A percentile compares a stretch with the other conserved stretches of the same genome.
phyloP scores from a whole-genome alignment of 2,329 filamentous ascomycete species.

The Mycogone perniciosa region DNA sequence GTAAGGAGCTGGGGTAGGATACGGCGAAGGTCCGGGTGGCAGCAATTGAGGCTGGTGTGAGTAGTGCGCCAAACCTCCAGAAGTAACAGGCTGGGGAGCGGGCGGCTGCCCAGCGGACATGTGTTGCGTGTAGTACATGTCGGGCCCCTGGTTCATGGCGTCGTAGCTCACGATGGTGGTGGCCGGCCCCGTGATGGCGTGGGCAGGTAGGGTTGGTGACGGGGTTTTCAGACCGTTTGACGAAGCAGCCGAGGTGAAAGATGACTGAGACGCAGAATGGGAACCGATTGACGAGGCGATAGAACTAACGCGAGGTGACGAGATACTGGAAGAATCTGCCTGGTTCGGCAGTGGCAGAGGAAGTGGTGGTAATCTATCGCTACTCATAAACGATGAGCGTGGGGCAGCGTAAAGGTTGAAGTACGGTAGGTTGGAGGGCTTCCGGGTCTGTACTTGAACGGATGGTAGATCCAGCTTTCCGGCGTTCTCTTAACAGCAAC shows the following conservation, averaged over 20 bases:
- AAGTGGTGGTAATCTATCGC: conserved; percentile 66
- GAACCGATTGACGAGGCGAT: conserved; percentile 55
- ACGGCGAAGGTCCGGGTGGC: conserved; percentile 65
- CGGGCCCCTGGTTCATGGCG: conserved; percentile 77
- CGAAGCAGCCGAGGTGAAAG: conserved; percentile 48
- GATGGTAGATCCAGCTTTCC: conserved; percentile 93
- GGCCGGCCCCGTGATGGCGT: conserved; percentile 29
- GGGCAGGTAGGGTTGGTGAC: conserved; percentile 59
- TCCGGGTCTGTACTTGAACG: conserved; percentile 19
- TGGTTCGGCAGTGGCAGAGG: conserved; percentile 63
- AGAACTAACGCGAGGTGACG: conserved; percentile 70
- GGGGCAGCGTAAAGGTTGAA: conserved; percentile 57
- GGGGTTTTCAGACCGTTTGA: conserved; percentile 68
- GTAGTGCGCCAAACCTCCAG: conserved; percentile 68
- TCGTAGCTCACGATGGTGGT: conserved; percentile 28
- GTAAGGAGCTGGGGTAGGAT: conserved; percentile 57
- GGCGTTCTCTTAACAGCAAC: conserved; percentile 42
- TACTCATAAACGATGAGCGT: conserved; percentile 56
- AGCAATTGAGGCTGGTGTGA: conserved; percentile 69
- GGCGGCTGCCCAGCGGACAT: conserved; percentile 72
- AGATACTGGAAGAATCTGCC: conserved; percentile 64
- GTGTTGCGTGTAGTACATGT: conserved; percentile 81
- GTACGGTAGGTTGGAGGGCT: conserved; percentile 39
- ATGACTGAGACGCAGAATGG: conserved; percentile 47
- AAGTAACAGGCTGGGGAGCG: conserved; percentile 69